Evolutionary conservation across 164 flowering plant species (phyloP).

Genomic region (Sedum album): DNA sequence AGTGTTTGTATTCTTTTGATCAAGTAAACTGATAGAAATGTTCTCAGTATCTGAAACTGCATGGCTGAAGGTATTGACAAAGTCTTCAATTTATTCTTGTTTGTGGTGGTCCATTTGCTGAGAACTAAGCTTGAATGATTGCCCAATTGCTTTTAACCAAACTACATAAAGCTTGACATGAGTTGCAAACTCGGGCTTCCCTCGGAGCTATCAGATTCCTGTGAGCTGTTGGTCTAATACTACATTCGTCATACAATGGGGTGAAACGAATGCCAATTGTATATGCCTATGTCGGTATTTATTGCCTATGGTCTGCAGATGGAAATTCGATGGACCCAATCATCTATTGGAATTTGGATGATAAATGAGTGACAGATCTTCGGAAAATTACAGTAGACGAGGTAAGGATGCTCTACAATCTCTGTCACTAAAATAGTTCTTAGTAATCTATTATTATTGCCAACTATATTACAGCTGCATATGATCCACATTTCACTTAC

Average conservation of each 20-base stretch:
- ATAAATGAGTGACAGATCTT: neutral
- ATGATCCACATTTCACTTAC: no score
- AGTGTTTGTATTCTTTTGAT: no score
- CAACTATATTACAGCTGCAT: conserved; percentile 1
- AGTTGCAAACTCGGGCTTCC: neutral
- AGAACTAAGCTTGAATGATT: neutral
- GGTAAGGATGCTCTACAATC: neutral
- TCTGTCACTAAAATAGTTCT: neutral
- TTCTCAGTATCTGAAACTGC: no score
- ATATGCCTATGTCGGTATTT: no score
- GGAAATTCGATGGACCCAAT: neutral
- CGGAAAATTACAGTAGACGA: neutral
- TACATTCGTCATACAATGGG: neutral
- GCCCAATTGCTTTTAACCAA: neutral
- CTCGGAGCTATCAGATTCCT: neutral
- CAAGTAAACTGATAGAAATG: no score
- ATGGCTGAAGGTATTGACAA: no score
- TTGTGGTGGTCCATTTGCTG: neutral
- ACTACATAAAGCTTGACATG: neutral
- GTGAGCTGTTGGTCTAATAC: neutral
- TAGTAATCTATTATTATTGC: neutral
- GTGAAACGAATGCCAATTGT: neutral
- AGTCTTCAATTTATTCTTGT: neutral
- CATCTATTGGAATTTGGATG: neutral
- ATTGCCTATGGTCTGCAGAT: neutral